Base-by-base conservation (phyloP, 805 yeast species). In the Sugiyamaella lignohabitans region DNA sequence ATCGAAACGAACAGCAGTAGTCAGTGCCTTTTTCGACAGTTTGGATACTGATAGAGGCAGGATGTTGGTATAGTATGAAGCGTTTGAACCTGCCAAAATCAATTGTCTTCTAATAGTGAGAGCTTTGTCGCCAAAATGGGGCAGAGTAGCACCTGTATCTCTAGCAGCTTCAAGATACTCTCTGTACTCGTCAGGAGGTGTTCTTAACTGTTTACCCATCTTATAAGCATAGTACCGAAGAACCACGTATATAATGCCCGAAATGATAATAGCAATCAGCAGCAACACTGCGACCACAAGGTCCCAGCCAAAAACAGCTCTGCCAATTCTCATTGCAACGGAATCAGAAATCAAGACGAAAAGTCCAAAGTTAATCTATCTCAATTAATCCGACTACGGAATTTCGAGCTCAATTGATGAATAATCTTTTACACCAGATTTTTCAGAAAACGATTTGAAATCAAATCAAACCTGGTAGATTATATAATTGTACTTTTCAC, bases 81-180 rank as follows among this genome's bases (percentile, higher is more conserved):
- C 70, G 30, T 53, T 56, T 10, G 45, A 38, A 39, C 65, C 59
- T 29, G 63, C 62, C 18, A 63, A 52, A 22, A 71, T 60, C 48
- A 71, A 61, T 53, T 63, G 66, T 1, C 74, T 56, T 34, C 74
- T 64, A 11, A 70, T 60, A 19, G 64, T 54, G 4, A 69, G 69
- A 2, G 59, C 49, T 40, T 53, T 50, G 41, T 21, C 29, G 32
- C 58, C 57, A 48, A 51, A 54, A 21, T 29, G 17, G 3, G 58
- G 58, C 34, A 55, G 44, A 4, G 45, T 24, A 6, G 52, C 53
- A 6, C 53, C 54, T 27, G 57, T 43, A n/a, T 42, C 51, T 34
- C 34, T 38, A 24, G 56, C 59, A 40, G 53, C 52, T 41, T 46
- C 47, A 22, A 57, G 48, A 34, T 52, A 56, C n/a, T 44, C 43